These are phyloP conservation scores for Endothia cerciana DNA, from an alignment of 2,329 filamentous ascomycete species.

Conservation along the genomic window DNA sequence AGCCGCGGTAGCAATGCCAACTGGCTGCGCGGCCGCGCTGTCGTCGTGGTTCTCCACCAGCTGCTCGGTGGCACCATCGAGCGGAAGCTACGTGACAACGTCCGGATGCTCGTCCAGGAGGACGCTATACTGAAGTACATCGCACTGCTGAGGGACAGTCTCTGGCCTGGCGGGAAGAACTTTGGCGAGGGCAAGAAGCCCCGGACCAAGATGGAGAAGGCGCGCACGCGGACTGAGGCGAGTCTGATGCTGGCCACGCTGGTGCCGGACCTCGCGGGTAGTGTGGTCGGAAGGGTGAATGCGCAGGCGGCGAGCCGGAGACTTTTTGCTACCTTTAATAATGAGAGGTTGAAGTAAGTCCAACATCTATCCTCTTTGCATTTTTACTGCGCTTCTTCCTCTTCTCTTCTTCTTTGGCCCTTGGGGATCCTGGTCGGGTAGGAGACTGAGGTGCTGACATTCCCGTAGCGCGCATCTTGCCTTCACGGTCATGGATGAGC, in stretches of 20 bases:
- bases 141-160: constrained; percentile 68
- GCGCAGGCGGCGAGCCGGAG: constrained; percentile 87
- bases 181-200: constrained; percentile 48
- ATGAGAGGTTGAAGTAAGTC: constrained; percentile 81
- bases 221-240: constrained; percentile 82
- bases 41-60: constrained; percentile 95
- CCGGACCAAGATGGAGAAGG: constrained; percentile 73
- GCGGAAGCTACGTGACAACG: constrained; percentile 87
- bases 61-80: constrained; percentile 95
- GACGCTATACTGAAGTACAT: constrained; percentile 79
- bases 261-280: constrained; percentile 87
- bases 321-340: constrained; percentile 90
- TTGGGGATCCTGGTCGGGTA: background rate
- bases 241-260: constrained; percentile 87
- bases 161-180: constrained; percentile 75
- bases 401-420: background rate
- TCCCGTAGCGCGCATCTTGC: constrained; percentile 63
- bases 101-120: constrained; percentile 74
- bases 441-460: background rate
- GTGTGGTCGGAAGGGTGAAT: constrained; percentile 90
- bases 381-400: constrained; percentile 2
- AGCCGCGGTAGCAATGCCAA: constrained; percentile 98
- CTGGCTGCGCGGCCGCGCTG: constrained; percentile 93
- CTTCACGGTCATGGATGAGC: constrained; percentile 73
- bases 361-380: constrained; percentile 33